Evolutionary conservation across 345 rosid genomes (phyloP).

Genomic region (Populus pruinosa): DNA sequence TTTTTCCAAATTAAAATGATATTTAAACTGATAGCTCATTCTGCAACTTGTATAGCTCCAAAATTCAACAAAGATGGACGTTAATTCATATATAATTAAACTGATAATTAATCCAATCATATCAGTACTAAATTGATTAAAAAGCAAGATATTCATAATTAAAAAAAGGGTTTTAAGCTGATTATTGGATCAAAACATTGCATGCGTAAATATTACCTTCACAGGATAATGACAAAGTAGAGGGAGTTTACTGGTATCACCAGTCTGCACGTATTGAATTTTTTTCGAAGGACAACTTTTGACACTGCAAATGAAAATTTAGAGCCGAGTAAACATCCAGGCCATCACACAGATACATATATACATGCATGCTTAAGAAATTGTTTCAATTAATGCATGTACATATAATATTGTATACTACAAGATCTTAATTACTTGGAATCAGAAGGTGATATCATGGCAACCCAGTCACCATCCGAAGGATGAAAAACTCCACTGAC

Average conservation of each 20-base stretch:
- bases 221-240: constrained; percentile 78
- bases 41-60: too few relatives aligned
- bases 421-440: constrained; percentile 34
- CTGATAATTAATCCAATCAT: too few relatives aligned
- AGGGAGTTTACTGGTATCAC: constrained; percentile 51
- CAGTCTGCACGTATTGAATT: constrained; percentile 46
- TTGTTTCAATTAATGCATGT: background rate
- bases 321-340: background rate
- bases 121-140: background rate
- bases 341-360: background rate
- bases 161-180: background rate
- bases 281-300: constrained; percentile 29
- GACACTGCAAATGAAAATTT: constrained; percentile 28
- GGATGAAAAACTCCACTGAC: constrained; percentile 50
- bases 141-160: background rate
- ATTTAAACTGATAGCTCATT: too few relatives aligned
- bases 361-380: too few relatives aligned
- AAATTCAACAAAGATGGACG: too few relatives aligned
- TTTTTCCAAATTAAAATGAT: too few relatives aligned
- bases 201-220: constrained; percentile 34
- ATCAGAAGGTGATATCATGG: constrained; percentile 61
- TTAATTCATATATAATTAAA: too few relatives aligned
- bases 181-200: background rate
- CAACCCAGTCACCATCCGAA: constrained; percentile 44
- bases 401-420: background rate